A percentile compares a stretch with the other conserved stretches of the same genome.
phyloP scores from a whole-genome alignment of 140 eudicot species.

The Senecio squalidus region DNA sequence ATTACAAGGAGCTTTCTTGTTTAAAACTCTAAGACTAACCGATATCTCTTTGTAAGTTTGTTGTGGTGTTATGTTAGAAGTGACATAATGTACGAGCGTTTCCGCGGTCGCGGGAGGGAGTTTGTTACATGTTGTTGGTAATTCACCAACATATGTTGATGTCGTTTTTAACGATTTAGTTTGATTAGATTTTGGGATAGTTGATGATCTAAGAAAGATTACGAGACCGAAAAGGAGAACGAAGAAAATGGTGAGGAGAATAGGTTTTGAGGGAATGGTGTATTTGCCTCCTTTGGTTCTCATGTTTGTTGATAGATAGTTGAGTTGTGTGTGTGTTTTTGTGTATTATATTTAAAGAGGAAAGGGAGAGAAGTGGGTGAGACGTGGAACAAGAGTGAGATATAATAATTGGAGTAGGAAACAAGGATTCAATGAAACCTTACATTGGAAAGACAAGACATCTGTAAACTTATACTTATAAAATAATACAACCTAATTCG shows the following conservation, averaged over 20 bases:
- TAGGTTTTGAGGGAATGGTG: slow-evolving; percentile 30
- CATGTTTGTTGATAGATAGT: slow-evolving; percentile 18
- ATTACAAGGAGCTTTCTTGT: slow-evolving; percentile 63
- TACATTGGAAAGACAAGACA: not conserved
- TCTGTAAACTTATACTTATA: not conserved
- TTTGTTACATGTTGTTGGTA: slow-evolving; percentile 52
- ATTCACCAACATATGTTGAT: no score
- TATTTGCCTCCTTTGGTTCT: slow-evolving; percentile 29
- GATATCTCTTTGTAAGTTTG: slow-evolving; percentile 62
- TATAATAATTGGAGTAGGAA: slow-evolving; percentile 17
- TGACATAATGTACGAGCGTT: slow-evolving; percentile 68
- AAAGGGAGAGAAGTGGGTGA: slow-evolving; percentile 27
- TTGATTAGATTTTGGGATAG: slow-evolving; percentile 3
- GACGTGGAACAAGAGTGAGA: slow-evolving; percentile 27
- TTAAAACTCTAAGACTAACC: slow-evolving; percentile 39
- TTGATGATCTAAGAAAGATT: slow-evolving; percentile 31
- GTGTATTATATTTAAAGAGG: slow-evolving; percentile 10
- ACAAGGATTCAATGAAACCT: not conserved
- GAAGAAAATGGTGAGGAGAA: slow-evolving; percentile 23
- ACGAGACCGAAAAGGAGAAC: slow-evolving; percentile 38
- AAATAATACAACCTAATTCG: not conserved
- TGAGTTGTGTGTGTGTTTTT: not conserved
- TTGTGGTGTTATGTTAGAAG: slow-evolving; percentile 73
- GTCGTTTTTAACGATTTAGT: no score
- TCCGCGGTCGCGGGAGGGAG: slow-evolving; percentile 39